Evolutionary conservation across 768 basidiomycete species (phyloP).

Genomic region (Agrocybe chaxingu): DNA sequence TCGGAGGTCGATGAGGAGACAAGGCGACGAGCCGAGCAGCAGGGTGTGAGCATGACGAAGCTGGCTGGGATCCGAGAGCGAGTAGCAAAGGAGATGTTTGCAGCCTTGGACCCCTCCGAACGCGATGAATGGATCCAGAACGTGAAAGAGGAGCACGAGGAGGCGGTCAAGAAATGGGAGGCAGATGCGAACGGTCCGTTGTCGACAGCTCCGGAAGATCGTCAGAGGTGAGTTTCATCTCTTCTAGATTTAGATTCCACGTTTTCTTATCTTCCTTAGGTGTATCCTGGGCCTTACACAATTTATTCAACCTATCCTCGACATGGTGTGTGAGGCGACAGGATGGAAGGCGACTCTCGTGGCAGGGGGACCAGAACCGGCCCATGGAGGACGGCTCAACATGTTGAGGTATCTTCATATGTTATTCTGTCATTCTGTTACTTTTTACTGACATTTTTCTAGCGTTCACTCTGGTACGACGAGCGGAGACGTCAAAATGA

Average conservation of each 20-base stretch:
- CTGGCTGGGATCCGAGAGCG: slow-evolving; percentile 1
- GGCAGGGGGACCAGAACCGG: slow-evolving; percentile 11
- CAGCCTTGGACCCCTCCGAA: not conserved
- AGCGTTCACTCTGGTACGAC: slow-evolving; percentile 16
- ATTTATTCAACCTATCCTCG: slow-evolving; percentile 8
- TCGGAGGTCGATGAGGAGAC: not conserved
- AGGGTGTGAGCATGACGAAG: not conserved
- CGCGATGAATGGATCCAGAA: not conserved
- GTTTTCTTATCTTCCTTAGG: not conserved
- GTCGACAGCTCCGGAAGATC: not conserved
- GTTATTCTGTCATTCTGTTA: not conserved
- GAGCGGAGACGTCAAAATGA: slow-evolving; percentile 13
- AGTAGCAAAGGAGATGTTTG: slow-evolving; percentile 6
- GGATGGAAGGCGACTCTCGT: slow-evolving; percentile 10
- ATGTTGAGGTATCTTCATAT: slow-evolving; percentile 6
- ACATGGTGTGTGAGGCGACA: slow-evolving; percentile 7
- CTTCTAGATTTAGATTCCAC: too few species aligned
- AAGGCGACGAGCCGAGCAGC: not conserved
- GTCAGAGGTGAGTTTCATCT: slow-evolving; percentile 5
- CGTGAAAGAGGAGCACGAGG: slow-evolving; percentile 2
- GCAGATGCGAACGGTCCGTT: not conserved
- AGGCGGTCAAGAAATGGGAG: slow-evolving; percentile 2
- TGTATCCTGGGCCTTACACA: slow-evolving; percentile 2
- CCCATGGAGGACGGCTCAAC: slow-evolving; percentile 7
- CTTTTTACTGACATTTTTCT: too few species aligned